phyloP scores from a whole-genome alignment of 2,329 filamentous ascomycete genomes.

The Chaetomiaceae sp. region DNA sequence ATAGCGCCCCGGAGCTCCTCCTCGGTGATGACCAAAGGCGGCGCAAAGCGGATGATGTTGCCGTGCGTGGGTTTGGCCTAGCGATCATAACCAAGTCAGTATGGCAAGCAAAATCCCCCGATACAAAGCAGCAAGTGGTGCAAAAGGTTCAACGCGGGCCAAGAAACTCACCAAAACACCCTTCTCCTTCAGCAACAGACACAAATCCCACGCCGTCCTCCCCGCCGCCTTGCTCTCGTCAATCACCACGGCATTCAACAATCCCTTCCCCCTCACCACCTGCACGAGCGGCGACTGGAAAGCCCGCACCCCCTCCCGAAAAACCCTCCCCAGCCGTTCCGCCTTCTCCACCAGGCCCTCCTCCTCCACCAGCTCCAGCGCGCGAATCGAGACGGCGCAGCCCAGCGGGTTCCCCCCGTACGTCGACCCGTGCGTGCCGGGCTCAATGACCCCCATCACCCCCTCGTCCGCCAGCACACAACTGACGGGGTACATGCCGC shows the following conservation, averaged over 20 bases:
- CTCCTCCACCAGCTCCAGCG: slow-evolving; percentile 88
- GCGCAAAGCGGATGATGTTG: slow-evolving; percentile 97
- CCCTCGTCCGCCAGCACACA: slow-evolving; percentile 84
- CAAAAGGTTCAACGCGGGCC: too few relatives aligned
- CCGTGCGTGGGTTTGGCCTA: slow-evolving; percentile 97
- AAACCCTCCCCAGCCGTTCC: slow-evolving; percentile 72
- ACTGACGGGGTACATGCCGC: slow-evolving; percentile 98
- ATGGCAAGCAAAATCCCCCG: too few relatives aligned
- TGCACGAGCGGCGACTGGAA: slow-evolving; percentile 78
- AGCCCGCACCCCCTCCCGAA: slow-evolving; percentile 72
- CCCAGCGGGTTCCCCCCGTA: slow-evolving; percentile 96
- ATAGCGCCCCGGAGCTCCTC: slow-evolving; percentile 75
- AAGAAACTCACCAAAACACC: slow-evolving; percentile 73
- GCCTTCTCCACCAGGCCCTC: slow-evolving; percentile 82
- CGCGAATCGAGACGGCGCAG: slow-evolving; percentile 91
- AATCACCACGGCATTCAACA: slow-evolving; percentile 94
- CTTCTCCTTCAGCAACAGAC: slow-evolving; percentile 92
- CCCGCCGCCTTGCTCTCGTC: slow-evolving; percentile 83
- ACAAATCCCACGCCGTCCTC: slow-evolving; percentile 92
- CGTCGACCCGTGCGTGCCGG: slow-evolving; percentile 95
- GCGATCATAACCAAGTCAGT: too few relatives aligned
- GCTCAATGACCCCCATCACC: slow-evolving; percentile 92
- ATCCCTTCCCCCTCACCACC: slow-evolving; percentile 81
- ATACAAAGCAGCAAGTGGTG: too few relatives aligned
- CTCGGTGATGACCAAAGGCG: slow-evolving; percentile 90